phyloP scores from a whole-genome alignment of 495 filamentous ascomycete genomes.

The Hypoxylon lenormandii region DNA sequence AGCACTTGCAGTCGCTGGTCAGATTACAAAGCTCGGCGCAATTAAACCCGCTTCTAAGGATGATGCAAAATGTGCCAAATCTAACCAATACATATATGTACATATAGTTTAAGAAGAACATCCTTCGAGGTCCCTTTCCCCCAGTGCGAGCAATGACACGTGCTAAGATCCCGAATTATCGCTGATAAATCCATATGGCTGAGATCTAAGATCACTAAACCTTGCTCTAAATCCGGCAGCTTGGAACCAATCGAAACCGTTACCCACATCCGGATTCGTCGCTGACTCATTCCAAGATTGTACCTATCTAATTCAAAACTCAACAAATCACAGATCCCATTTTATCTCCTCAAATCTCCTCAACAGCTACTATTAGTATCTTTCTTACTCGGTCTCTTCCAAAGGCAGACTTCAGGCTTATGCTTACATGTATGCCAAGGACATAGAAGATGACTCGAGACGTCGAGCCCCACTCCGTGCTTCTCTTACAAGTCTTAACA shows the following conservation, averaged over 20 bases:
- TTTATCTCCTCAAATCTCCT: neutral
- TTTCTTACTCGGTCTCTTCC: neutral
- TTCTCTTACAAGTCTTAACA: neutral
- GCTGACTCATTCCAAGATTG: slow-evolving; percentile 8
- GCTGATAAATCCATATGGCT: slow-evolving; percentile 31
- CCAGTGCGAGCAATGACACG: neutral
- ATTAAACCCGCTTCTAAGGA: slow-evolving; percentile 4
- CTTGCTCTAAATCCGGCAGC: slow-evolving; percentile 12
- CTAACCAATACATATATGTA: no score
- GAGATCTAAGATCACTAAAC: neutral
- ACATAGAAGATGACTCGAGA: neutral
- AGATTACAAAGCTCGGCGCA: slow-evolving; percentile 31
- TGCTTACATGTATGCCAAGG: neutral
- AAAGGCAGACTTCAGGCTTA: neutral
- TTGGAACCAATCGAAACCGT: slow-evolving; percentile 11
- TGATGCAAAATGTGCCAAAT: slow-evolving; percentile 6
- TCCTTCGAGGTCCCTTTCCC: neutral
- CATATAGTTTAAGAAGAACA: no score
- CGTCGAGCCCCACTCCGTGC: neutral
- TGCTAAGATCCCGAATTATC: slow-evolving; percentile 14
- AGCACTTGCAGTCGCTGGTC: neutral
- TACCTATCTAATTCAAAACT: neutral
- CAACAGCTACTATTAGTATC: neutral
- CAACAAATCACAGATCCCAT: neutral
- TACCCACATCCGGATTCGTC: slow-evolving; percentile 1